Base-by-base conservation (phyloP, 108 stramenopile genomes). In the Discostella stelligeroides region DNA sequence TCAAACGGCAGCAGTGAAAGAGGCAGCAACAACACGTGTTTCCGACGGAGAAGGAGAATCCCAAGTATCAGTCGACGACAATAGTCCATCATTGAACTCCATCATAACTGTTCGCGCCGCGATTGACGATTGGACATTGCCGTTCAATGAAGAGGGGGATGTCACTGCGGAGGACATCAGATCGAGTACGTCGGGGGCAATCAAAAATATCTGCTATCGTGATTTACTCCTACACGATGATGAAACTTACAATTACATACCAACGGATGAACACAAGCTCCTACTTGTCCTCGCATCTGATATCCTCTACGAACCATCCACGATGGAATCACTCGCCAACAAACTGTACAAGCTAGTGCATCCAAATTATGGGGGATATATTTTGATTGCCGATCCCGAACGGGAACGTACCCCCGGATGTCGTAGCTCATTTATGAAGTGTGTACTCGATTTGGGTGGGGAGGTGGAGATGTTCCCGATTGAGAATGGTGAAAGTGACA, bases 111-210 rank as follows among this genome's bases (percentile, higher is more conserved):
- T 54, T 0, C 51, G 66, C 0, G 72, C 78, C 13, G 55, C 72
- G 12, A 55, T 82, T 17, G 70, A 78, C 30, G 81, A 82, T 74
- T 82, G 81, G 81, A 82, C 70, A n/a, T n/a, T n/a, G n/a, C n/a
- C n/a, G n/a, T n/a, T n/a, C n/a, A n/a, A n/a, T n/a, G n/a, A n/a
- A n/a, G n/a, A n/a, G n/a, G n/a, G n/a, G n/a, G n/a, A 3, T 47
- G 17, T 38, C 70, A 7, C 0, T 34, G 34, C 53, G 30, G n/a
- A 62, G 28, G 13, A 23, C 34, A 15, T 25, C 48, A 14, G 49
- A 18, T 13, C 60, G 21, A 14, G 69, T 29, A 0, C 49, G 3
- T 12, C 11, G 30, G 15, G 25, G 51, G 18, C 27, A 23, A 50
- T 66, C 38, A 65, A 78, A 46, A 70, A 78, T 47, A 42, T 78